Evolutionary conservation across 2,329 filamentous ascomycete genomes (phyloP), one percentile per base, ranked within the genome.

Genomic region (Xylogone sp.): DNA sequence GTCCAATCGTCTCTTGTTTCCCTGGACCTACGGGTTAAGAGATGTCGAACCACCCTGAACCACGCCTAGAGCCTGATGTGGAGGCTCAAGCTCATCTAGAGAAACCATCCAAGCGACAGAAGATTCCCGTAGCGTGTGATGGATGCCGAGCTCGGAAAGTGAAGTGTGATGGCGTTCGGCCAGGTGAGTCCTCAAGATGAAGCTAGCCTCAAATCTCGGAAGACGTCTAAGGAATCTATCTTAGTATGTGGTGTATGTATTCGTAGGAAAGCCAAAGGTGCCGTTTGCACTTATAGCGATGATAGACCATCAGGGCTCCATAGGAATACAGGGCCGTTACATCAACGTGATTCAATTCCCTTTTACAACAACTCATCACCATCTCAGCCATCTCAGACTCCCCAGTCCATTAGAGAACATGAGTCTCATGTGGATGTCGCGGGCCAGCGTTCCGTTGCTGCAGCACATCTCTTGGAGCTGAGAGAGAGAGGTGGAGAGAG

Each of bases 71-170:
- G 13, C 13, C 34, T 5, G 13, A 39, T 39, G 34, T 18, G 34
- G 34, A 39, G 34, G 13, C 34, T 16, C 34, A 39, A 18, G 34
- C 34, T 39, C 34, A 39, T 5, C 34, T 39, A 16, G 34, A 39
- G 5, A 39, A 16, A 39, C 34, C 34, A 16, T 16, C 21, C 21
- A 75, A 74, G 53, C 64, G 72, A n/a, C 65, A 71, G 49, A 75
- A 74, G 53, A 71, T 75, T 21, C 65, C 71, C 27, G 63, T 74
- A 9, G 73, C 73, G 2, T 75, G 72, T 52, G 67, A 74, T 46
- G 66, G 66, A 4, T 75, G 73, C 53, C 67, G 73, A 10, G 55
- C 56, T 3, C 68, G 68, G 49, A 75, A 75, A 57, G 64, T 73
- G 43, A 70, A 70, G 45, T 75, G 72, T 42, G 71, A 75, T 51